A percentile compares a stretch with the other conserved stretches of the same genome.
Conservation (phyloP, 108 stramenopile genomes). For the Pelagomonas calceolata region DNA sequence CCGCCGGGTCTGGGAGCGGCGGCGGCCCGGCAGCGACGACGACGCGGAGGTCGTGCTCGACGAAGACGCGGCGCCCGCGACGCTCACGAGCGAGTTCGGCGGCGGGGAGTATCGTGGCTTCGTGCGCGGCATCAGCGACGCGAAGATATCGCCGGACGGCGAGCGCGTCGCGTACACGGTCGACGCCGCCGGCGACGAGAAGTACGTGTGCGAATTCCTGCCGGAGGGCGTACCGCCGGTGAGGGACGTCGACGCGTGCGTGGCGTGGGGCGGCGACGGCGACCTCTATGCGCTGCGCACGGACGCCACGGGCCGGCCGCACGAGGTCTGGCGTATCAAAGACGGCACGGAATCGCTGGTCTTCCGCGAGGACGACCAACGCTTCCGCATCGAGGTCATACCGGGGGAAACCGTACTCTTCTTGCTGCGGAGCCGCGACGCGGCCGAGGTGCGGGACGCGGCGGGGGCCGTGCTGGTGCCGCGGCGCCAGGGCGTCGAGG, state of each 20-base stretch:
- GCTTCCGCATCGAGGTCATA: not conserved
- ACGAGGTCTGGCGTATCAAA: not conserved
- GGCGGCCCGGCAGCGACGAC: not conserved
- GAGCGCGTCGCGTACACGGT: constrained; percentile 71
- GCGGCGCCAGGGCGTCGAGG: not conserved
- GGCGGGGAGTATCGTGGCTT: not conserved
- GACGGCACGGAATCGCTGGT: not conserved
- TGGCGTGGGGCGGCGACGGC: not conserved
- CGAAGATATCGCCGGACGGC: constrained; percentile 47
- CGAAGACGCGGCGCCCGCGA: not conserved
- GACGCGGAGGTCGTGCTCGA: not conserved
- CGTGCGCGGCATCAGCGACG: constrained; percentile 30
- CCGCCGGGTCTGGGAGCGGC: not conserved
- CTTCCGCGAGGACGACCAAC: not conserved
- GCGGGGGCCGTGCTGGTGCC: not conserved
- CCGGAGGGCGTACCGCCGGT: not conserved
- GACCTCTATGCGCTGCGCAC: not conserved
- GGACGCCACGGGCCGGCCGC: not conserved
- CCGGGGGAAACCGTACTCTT: not conserved
- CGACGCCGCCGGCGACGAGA: constrained; percentile 77
- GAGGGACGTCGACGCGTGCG: not conserved
- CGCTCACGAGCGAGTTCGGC: not conserved
- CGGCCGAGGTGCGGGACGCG: not conserved
- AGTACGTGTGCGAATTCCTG: constrained; percentile 29
- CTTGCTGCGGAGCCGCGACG: not conserved